phyloP scores from a whole-genome alignment of 441 rosid genomes.

The Populus hybrid region DNA sequence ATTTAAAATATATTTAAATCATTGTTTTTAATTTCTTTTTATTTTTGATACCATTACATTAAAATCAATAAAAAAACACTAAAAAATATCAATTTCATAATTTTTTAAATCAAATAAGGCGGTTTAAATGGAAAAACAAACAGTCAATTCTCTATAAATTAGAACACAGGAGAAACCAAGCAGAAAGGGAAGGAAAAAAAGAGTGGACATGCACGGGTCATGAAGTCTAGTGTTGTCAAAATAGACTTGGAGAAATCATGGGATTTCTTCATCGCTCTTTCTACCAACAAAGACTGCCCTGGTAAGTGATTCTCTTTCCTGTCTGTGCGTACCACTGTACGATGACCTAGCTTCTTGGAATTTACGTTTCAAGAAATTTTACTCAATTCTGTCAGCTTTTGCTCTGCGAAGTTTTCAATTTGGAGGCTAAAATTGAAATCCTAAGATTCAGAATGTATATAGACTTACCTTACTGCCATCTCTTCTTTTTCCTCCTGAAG shows the following conservation, averaged over 20 bases:
- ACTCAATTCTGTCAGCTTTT: background rate
- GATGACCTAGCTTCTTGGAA: too few species aligned
- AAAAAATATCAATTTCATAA: too few species aligned
- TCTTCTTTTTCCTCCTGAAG: too few species aligned
- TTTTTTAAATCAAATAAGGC: background rate
- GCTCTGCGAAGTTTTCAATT: background rate
- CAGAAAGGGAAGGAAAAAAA: background rate
- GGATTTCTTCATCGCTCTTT: constrained; percentile 37
- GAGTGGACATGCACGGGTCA: constrained; percentile 5
- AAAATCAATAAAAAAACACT: too few species aligned
- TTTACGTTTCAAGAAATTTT: background rate
- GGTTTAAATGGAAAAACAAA: background rate
- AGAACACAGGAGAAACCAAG: background rate
- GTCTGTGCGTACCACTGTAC: background rate
- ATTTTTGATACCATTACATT: too few species aligned
- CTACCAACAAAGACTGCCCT: constrained; percentile 33
- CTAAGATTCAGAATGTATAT: too few species aligned
- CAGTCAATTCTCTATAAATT: background rate
- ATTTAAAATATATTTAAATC: too few species aligned
- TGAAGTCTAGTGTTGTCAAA: constrained; percentile 38
- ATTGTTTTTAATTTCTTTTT: too few species aligned
- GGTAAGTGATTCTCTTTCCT: constrained; percentile 26
- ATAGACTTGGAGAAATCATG: constrained; percentile 38
- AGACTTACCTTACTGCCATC: too few species aligned
- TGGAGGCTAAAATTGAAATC: background rate